A percentile compares a stretch with the other conserved stretches of the same genome.
These are phyloP conservation scores for Ciborinia camelliae DNA, from an alignment of 2,329 filamentous ascomycete genomes.

Conservation along the genomic window DNA sequence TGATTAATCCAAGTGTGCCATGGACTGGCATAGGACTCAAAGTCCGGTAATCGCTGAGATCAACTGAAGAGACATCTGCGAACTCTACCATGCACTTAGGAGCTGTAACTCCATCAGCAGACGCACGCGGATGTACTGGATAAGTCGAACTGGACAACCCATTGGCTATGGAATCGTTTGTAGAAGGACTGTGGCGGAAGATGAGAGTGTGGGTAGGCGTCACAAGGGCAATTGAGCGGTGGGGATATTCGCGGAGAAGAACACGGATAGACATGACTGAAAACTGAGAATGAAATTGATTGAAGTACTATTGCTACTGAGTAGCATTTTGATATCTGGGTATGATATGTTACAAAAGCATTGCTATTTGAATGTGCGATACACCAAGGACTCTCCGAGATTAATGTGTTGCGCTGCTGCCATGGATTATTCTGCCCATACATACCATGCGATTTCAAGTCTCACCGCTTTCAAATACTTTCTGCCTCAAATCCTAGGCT, in stretches of 20 bases:
- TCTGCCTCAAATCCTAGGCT: background rate
- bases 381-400: constrained; percentile 5
- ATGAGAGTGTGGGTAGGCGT: constrained; percentile 77
- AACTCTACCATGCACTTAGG: constrained; percentile 82
- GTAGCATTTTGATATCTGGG: constrained; percentile 19
- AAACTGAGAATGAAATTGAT: constrained; percentile 17
- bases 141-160: constrained; percentile 55
- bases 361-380: constrained; percentile 6
- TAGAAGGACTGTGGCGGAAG: constrained; percentile 71
- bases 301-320: constrained; percentile 12
- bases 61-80: constrained; percentile 56
- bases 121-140: constrained; percentile 44
- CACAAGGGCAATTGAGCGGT: constrained; percentile 82
- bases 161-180: constrained; percentile 57
- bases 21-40: constrained; percentile 72
- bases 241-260: constrained; percentile 72
- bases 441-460: background rate
- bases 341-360: constrained; percentile 15
- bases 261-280: constrained; percentile 38
- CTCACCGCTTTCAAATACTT: background rate
- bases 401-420: constrained; percentile 7
- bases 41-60: constrained; percentile 73
- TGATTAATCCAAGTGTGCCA: constrained; percentile 85
- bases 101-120: constrained; percentile 27
- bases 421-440: background rate